Evolutionary conservation across 2,329 filamentous ascomycete species (phyloP).

Genomic region (Mycogone perniciosa): DNA sequence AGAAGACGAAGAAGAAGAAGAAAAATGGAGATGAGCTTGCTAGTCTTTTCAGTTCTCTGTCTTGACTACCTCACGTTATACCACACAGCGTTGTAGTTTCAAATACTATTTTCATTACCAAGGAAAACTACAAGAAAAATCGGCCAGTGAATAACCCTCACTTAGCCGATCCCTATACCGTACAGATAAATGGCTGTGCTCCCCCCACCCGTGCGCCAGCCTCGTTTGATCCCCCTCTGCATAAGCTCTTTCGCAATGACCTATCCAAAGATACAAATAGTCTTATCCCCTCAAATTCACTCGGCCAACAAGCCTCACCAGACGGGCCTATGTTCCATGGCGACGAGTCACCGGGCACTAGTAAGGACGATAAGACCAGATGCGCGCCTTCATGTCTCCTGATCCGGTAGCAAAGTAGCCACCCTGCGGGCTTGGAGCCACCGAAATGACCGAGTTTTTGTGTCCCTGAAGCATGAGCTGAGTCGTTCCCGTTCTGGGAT

Average conservation of each 20-base stretch:
- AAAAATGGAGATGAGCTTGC: constrained; percentile 62
- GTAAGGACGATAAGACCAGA: constrained; percentile 75
- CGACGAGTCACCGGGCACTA: constrained; percentile 17
- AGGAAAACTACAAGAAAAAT: constrained; percentile 18
- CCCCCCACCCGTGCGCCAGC: constrained; percentile 24
- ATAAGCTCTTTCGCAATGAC: constrained; percentile 5
- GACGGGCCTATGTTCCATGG: background rate
- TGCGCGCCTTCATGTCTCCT: constrained; percentile 93
- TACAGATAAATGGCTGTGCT: constrained; percentile 22
- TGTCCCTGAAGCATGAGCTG: constrained; percentile 98
- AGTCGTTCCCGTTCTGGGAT: constrained; percentile 84
- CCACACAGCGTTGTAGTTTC: background rate
- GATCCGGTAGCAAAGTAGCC: constrained; percentile 92
- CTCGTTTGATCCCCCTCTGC: constrained; percentile 14
- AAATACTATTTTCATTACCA: constrained; percentile 11
- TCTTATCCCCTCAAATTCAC: background rate
- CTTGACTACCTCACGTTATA: background rate
- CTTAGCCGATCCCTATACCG: constrained; percentile 17
- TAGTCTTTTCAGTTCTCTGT: constrained; percentile 59
- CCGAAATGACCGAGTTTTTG: constrained; percentile 97
- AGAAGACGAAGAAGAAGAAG: constrained; percentile 48
- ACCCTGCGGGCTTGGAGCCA: constrained; percentile 85
- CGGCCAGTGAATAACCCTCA: constrained; percentile 19
- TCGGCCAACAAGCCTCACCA: background rate
- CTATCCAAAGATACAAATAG: constrained; percentile 10